Evolutionary conservation across 1,139 yeast genomes (phyloP).

Genomic region (Sugiyamaella grinbergsii): DNA sequence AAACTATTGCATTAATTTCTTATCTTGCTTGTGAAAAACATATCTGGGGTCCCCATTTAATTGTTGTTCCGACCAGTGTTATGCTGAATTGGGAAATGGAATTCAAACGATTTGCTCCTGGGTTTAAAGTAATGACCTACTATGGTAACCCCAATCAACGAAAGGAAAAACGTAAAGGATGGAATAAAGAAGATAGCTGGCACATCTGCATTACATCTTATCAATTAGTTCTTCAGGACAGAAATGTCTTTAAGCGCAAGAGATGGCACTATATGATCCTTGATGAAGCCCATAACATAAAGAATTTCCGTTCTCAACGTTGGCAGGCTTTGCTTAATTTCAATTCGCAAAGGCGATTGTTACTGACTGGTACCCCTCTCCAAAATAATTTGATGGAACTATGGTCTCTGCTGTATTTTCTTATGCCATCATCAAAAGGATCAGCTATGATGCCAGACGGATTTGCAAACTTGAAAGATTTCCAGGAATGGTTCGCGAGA

Average conservation of each 20-base stretch:
- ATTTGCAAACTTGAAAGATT: conserved; percentile 92
- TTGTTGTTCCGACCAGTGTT: conserved; percentile 98
- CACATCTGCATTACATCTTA: conserved; percentile 97
- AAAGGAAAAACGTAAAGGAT: conserved; percentile 92
- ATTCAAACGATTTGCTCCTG: conserved; percentile 97
- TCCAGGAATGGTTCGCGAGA: conserved; percentile 97
- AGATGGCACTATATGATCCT: conserved; percentile 95
- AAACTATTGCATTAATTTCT: conserved; percentile 83
- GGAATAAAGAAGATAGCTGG: conserved; percentile 96
- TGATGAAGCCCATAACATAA: conserved; percentile 98
- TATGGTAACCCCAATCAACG: conserved; percentile 99
- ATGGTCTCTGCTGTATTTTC: conserved; percentile 89
- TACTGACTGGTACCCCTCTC: conserved; percentile 93
- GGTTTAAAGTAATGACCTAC: conserved; percentile 91
- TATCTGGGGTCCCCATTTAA: conserved; percentile 97
- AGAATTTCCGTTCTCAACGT: conserved; percentile 91
- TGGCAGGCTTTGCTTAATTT: conserved; percentile 96
- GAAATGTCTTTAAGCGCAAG: conserved; percentile 87
- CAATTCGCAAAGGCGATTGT: conserved; percentile 82
- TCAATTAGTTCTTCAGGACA: conserved; percentile 95
- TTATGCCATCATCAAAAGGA: conserved; percentile 88
- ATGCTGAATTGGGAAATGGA: conserved; percentile 99
- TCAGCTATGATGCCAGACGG: conserved; percentile 85
- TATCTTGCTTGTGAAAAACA: conserved; percentile 92
- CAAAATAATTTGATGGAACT: conserved; percentile 90